These are phyloP conservation scores for Ciborinia camelliae DNA, from an alignment of 2,329 filamentous ascomycete genomes.

Conservation along the genomic window DNA sequence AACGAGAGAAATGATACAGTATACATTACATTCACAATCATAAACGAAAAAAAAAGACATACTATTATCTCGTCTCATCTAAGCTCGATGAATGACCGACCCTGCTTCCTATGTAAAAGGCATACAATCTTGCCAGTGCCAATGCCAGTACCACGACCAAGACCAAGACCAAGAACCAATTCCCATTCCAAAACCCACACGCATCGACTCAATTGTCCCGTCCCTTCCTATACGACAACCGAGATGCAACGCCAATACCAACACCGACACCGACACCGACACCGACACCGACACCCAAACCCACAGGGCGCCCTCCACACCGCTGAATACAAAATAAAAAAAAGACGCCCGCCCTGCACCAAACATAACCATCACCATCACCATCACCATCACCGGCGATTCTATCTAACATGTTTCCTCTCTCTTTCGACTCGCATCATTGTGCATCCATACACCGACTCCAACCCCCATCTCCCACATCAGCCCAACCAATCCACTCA, in stretches of 20 bases:
- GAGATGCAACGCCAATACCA: slow-evolving; percentile 5
- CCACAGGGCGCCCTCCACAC: background rate
- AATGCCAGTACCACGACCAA: too few species aligned
- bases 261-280: slow-evolving; percentile 11
- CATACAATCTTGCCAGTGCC: slow-evolving; percentile 13
- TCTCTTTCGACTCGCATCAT: background rate
- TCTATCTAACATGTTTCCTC: slow-evolving; percentile 6
- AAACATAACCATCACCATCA: background rate
- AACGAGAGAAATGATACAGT: slow-evolving; percentile 5
- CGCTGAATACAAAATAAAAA: slow-evolving; percentile 19
- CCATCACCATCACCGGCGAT: background rate
- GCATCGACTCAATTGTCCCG: background rate
- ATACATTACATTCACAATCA: slow-evolving; percentile 10
- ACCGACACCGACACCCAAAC: slow-evolving; percentile 13
- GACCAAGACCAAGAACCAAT: background rate
- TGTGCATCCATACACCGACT: background rate
- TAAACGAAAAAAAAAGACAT: slow-evolving; percentile 13
- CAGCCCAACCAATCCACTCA: slow-evolving; percentile 38
- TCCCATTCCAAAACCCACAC: slow-evolving; percentile 5
- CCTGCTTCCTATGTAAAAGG: slow-evolving; percentile 6
- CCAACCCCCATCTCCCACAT: background rate
- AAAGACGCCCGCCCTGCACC: slow-evolving; percentile 4
- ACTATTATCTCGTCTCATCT: slow-evolving; percentile 7
- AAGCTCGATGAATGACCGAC: background rate
- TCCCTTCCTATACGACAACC: background rate